Conservation (phyloP, 2,329 filamentous ascomycete genomes). For the Paracoccidioides brasiliensis region DNA sequence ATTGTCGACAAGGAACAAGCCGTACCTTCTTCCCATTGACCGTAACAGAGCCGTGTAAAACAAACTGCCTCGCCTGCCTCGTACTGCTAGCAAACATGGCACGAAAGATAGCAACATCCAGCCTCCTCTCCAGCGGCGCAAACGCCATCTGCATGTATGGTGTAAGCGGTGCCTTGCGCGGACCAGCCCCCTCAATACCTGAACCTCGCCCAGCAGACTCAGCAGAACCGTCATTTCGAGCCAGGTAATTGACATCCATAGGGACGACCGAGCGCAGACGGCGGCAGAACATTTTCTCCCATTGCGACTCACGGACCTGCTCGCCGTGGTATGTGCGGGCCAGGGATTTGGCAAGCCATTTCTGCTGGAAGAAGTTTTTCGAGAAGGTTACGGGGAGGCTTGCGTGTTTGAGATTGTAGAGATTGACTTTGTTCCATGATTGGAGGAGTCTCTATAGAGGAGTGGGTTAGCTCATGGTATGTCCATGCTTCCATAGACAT, state of each 20-base stretch:
- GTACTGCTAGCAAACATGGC: conserved; percentile 89
- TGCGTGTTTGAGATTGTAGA: conserved; percentile 67
- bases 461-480: too few relatives aligned
- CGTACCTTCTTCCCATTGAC: conserved; percentile 90
- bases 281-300: conserved; percentile 82
- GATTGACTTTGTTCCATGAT: conserved; percentile 95
- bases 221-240: conserved; percentile 65
- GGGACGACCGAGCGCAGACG: conserved; percentile 70
- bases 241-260: conserved; percentile 72
- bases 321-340: conserved; percentile 88
- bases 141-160: conserved; percentile 97
- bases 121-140: conserved; percentile 74
- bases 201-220: conserved; percentile 73
- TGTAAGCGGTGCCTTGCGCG: conserved; percentile 35
- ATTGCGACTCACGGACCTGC: conserved; percentile 82
- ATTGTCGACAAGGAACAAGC: too few relatives aligned
- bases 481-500: too few relatives aligned
- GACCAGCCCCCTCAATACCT: conserved; percentile 39
- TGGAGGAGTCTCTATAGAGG: conserved; percentile 67
- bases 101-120: conserved; percentile 91
- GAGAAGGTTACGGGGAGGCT: conserved; percentile 32
- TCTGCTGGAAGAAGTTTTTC: conserved; percentile 89
- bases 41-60: conserved; percentile 81
- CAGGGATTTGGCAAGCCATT: conserved; percentile 81
- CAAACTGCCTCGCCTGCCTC: conserved; percentile 85